These are phyloP conservation scores for Lactarius hatsudake DNA, from an alignment of 768 basidiomycete genomes.

Conservation along the genomic window DNA sequence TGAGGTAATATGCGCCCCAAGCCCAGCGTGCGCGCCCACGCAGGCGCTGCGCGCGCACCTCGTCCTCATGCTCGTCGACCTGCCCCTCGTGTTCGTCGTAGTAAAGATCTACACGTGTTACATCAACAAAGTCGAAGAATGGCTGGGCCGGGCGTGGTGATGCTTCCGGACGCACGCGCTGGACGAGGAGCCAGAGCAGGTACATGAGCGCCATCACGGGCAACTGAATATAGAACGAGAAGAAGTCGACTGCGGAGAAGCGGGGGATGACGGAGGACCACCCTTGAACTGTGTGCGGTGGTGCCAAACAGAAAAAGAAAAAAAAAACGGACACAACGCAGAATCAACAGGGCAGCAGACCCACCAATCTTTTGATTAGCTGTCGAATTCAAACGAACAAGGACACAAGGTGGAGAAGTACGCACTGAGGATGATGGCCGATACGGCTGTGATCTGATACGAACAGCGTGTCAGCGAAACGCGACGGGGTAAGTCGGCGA, in stretches of 20 bases:
- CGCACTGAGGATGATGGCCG: conserved; percentile 61
- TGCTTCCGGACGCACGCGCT: background rate
- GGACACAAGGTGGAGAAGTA: background rate
- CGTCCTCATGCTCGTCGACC: conserved; percentile 45
- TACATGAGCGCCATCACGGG: conserved; percentile 72
- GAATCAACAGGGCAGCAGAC: too few species aligned
- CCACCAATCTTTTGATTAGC: too few species aligned
- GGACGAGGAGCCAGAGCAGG: conserved; percentile 49
- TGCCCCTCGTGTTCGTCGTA: conserved; percentile 53
- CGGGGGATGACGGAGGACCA: conserved; percentile 74
- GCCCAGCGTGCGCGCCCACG: conserved; percentile 35
- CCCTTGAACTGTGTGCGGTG: conserved; percentile 63
- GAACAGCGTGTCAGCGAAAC: conserved; percentile 9
- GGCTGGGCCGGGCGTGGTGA: conserved; percentile 30
- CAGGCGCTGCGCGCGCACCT: conserved; percentile 31
- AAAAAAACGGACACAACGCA: too few species aligned
- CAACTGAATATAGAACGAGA: conserved; percentile 79
- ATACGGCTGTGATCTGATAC: conserved; percentile 49
- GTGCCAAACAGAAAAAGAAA: background rate
- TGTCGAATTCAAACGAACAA: too few species aligned
- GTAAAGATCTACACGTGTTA: conserved; percentile 56
- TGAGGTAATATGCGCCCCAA: conserved; percentile 59
- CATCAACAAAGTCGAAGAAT: conserved; percentile 58
- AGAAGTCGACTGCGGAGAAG: conserved; percentile 64
- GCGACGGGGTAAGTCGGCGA: background rate